A percentile compares a stretch with the other conserved stretches of the same genome.
These are phyloP conservation scores for Wickerhamiella alocasiicola DNA, from an alignment of 805 yeast species.

Conservation along the genomic window DNA sequence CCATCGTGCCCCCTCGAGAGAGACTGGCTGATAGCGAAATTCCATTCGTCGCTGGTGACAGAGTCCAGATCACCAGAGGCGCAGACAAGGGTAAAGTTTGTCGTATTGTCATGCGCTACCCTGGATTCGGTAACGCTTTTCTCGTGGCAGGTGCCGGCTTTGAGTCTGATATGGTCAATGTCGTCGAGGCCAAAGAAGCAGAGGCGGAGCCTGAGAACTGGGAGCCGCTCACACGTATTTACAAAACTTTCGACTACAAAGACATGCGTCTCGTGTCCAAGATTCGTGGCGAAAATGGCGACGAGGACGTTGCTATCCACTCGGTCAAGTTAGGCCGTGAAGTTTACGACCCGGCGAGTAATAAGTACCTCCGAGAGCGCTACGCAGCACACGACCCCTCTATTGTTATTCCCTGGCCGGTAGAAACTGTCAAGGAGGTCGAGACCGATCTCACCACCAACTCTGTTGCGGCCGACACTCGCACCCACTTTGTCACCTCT, in stretches of 20 bases:
- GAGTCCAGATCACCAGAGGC: slow-evolving; percentile 34
- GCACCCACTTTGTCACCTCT: slow-evolving; percentile 62
- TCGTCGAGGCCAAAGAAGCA: slow-evolving; percentile 56
- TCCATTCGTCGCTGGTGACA: slow-evolving; percentile 22
- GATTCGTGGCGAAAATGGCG: slow-evolving; percentile 51
- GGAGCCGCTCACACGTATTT: slow-evolving; percentile 59
- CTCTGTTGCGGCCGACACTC: slow-evolving; percentile 46
- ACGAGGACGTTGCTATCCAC: slow-evolving; percentile 67
- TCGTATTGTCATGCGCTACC: slow-evolving; percentile 43
- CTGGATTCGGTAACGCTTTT: slow-evolving; percentile 48
- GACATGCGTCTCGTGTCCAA: slow-evolving; percentile 70
- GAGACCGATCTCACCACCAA: slow-evolving; percentile 50
- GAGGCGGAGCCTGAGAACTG: slow-evolving; percentile 38
- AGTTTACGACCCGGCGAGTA: slow-evolving; percentile 64
- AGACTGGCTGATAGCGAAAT: slow-evolving; percentile 18
- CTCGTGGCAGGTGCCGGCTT: slow-evolving; percentile 58
- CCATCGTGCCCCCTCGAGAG: slow-evolving; percentile 14
- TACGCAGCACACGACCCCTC: slow-evolving; percentile 57
- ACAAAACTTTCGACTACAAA: slow-evolving; percentile 45
- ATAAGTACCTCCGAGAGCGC: slow-evolving; percentile 64
- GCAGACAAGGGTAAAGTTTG: slow-evolving; percentile 63
- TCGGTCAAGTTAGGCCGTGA: slow-evolving; percentile 53
- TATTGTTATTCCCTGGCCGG: slow-evolving; percentile 84
- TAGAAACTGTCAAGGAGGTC: slow-evolving; percentile 36
- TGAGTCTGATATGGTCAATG: slow-evolving; percentile 49